Base-by-base conservation (phyloP, 1,139 yeast genomes). In the Kodamaea plutei region DNA sequence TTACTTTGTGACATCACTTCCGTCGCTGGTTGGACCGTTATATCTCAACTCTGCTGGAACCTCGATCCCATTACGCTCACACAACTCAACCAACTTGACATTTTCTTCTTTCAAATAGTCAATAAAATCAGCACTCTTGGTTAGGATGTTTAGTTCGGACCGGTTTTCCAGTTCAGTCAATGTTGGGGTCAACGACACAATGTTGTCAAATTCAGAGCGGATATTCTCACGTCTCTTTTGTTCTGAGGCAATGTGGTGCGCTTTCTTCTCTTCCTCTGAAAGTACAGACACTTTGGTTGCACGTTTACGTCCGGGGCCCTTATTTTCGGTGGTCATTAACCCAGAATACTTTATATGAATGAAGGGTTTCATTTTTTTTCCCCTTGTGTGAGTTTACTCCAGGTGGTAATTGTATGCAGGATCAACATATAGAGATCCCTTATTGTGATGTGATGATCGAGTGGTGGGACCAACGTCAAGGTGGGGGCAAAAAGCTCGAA, bases 241-340 rank as follows among this genome's bases (percentile, higher is more conserved):
- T 40, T 68, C 74, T 1, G 73, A 66, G n/a, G 73, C 73, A 11
- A 68, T 68, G 38, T 68, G 74, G 38, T 68, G 74, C 2, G 73
- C 73, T 69, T 64, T 68, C 41, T 67, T 67, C 45, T 68, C 70
- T 26, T 68, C 73, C 25, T 66, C 73, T 3, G 69, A 56, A 31
- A 64, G 52, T 8, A 59, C 58, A 2, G 64, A 43, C 3, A 58
- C 38, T 36, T 60, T 62, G 16, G 53, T 36, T 27, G 49, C 51
- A 45, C 46, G 51, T 28, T 43, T 42, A 21, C 37, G 37, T 9
- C 29, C 28, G 8, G 22, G 19, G 15, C 29, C 29, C 18, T 29
- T 33, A 16, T 25, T 28, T 17, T 26, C 29, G n/a, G n/a, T n/a
- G 8, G 28, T 23, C 36, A 33, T 33, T 13, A 22, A 13, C 5